Percentiles rank a stretch among this genome's conserved stretches.
phyloP scores from a whole-genome alignment of 306 rosid genomes.

The Cicer bijugum region DNA sequence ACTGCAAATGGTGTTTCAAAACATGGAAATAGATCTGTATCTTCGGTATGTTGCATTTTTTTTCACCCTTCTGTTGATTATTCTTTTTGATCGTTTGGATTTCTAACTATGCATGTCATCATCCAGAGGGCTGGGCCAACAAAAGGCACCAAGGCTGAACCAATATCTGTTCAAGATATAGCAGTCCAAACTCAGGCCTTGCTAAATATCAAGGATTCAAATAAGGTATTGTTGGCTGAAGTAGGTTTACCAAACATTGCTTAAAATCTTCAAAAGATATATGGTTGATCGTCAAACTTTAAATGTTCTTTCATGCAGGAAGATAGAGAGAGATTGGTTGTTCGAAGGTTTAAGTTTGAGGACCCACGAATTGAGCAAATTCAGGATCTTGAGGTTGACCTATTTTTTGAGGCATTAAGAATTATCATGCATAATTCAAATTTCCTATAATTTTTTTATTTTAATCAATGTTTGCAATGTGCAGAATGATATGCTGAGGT shows the following conservation, averaged over 20 bases:
- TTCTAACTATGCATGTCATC: slow-evolving; percentile 40
- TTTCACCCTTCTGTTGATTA: background rate
- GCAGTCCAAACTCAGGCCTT: slow-evolving; percentile 84
- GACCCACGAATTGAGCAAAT: slow-evolving; percentile 93
- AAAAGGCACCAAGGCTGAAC: slow-evolving; percentile 66
- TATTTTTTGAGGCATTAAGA: slow-evolving; percentile 23
- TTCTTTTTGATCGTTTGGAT: slow-evolving; percentile 26
- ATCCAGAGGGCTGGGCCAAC: slow-evolving; percentile 63
- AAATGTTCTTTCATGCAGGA: slow-evolving; percentile 61
- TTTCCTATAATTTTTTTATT: slow-evolving; percentile 36
- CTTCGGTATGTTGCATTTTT: slow-evolving; percentile 63
- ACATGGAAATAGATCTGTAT: slow-evolving; percentile 70
- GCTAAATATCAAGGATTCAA: slow-evolving; percentile 85
- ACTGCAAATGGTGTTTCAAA: slow-evolving; percentile 76
- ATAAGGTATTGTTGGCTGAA: slow-evolving; percentile 68
- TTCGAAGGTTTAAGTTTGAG: slow-evolving; percentile 90
- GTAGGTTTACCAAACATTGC: slow-evolving; percentile 8
- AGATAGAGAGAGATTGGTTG: slow-evolving; percentile 90
- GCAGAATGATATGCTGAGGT: slow-evolving; percentile 94
- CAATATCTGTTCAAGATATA: slow-evolving; percentile 74
- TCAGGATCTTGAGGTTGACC: slow-evolving; percentile 93
- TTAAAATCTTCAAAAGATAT: slow-evolving; percentile 17
- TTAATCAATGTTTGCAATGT: slow-evolving; percentile 35
- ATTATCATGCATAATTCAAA: slow-evolving; percentile 16
- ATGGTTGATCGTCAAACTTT: slow-evolving; percentile 28